These are phyloP conservation scores for Ascosphaera apis DNA, from an alignment of 2,329 filamentous ascomycete genomes.

Conservation along the genomic window DNA sequence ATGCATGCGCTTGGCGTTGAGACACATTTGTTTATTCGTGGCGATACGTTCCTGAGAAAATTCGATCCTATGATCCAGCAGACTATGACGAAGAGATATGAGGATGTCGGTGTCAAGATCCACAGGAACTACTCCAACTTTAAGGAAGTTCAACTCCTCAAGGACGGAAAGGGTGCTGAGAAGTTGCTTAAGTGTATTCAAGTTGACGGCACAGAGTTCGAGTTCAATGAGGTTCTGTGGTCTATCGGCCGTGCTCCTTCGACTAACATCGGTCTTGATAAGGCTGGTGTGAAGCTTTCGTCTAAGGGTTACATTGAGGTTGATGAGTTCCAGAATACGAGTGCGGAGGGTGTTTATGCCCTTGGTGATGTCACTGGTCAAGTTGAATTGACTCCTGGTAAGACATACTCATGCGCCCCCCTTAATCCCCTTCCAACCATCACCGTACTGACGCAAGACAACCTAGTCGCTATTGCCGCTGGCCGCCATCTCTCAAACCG, in stretches of 20 bases:
- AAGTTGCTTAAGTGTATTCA: conserved; percentile 23
- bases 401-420: conserved; percentile 2
- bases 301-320: conserved; percentile 20
- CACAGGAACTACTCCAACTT: conserved; percentile 24
- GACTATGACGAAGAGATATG: conserved; percentile 28
- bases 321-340: conserved; percentile 29
- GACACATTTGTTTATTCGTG: conserved; percentile 28
- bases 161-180: conserved; percentile 22
- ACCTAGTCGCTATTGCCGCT: conserved; percentile 29
- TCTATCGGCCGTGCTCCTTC: conserved; percentile 26
- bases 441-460: too few species aligned
- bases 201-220: conserved; percentile 20
- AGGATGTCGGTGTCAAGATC: conserved; percentile 24
- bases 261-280: conserved; percentile 19
- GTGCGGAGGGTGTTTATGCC: conserved; percentile 24
- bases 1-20: conserved; percentile 26
- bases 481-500: conserved; percentile 27
- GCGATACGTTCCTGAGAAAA: conserved; percentile 24
- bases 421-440: neutral
- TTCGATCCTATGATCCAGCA: conserved; percentile 30
- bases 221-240: conserved; percentile 28
- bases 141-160: conserved; percentile 24
- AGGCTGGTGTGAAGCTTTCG: conserved; percentile 20
- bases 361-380: conserved; percentile 29
- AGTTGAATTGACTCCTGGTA: conserved; percentile 27